Conservation (phyloP, 177 flowering plant genomes). For the Vitis hybrid region DNA sequence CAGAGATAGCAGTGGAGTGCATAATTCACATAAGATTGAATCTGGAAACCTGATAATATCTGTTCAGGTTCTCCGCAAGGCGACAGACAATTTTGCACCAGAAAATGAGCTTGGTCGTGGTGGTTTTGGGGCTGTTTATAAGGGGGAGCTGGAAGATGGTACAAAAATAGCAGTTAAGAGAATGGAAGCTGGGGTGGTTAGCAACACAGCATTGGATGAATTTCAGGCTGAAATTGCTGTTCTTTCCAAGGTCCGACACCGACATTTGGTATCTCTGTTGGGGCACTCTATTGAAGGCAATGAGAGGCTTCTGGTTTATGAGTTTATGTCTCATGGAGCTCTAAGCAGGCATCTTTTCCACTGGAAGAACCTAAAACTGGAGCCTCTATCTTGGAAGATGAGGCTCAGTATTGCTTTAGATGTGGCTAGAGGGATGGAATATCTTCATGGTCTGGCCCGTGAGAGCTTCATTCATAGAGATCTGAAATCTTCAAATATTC, state of each 20-base stretch:
- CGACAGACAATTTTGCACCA: conserved; percentile 19
- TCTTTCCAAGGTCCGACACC: conserved; percentile 35
- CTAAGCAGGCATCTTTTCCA: conserved; percentile 30
- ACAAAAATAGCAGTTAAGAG: conserved; percentile 34
- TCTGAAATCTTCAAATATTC: conserved; percentile 33
- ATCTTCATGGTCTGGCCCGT: conserved; percentile 27
- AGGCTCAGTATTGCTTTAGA: conserved; percentile 27
- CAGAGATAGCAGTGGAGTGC: conserved; percentile 8
- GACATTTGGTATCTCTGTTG: conserved; percentile 33
- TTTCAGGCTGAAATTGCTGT: conserved; percentile 32
- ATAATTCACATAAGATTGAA: conserved; percentile 17
- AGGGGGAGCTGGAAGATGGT: conserved; percentile 29
- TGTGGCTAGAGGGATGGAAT: conserved; percentile 33
- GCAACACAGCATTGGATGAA: conserved; percentile 30
- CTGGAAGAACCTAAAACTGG: conserved; percentile 21
- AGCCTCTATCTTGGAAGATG: conserved; percentile 26
- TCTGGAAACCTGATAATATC: conserved; percentile 24
- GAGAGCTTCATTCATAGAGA: conserved; percentile 31
- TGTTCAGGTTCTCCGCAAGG: conserved; percentile 32
- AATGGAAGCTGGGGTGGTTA: conserved; percentile 24
- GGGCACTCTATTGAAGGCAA: conserved; percentile 27
- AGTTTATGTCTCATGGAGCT: conserved; percentile 33
- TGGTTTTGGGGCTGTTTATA: conserved; percentile 31
- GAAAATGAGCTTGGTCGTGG: conserved; percentile 33
- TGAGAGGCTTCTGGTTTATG: conserved; percentile 36